phyloP scores from a whole-genome alignment of 1,284 basidiomycete species.

The Pyrrhoderma noxium region DNA sequence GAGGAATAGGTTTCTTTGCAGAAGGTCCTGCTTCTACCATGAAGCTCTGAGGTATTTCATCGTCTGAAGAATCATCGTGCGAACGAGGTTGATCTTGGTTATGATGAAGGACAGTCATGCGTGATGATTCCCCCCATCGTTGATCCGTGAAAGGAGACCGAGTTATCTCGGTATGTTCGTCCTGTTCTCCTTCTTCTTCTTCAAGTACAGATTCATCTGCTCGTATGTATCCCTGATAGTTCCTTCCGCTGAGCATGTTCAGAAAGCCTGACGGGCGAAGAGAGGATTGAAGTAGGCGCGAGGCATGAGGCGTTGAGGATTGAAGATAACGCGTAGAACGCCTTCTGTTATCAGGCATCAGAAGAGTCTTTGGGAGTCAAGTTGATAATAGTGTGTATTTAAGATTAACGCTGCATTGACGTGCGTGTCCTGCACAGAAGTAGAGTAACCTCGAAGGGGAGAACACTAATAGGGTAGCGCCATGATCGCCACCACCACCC shows the following conservation, averaged over 20 bases:
- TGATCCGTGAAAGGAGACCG: slow-evolving; percentile 50
- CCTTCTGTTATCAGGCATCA: slow-evolving; percentile 15
- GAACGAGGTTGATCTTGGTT: slow-evolving; percentile 62
- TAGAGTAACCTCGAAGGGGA: background rate
- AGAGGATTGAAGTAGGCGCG: slow-evolving; percentile 16
- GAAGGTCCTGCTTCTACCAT: slow-evolving; percentile 62
- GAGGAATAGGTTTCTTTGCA: slow-evolving; percentile 24
- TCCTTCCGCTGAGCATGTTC: slow-evolving; percentile 61
- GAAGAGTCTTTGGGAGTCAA: background rate
- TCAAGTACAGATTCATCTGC: slow-evolving; percentile 60
- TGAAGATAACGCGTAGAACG: slow-evolving; percentile 13
- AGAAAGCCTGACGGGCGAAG: slow-evolving; percentile 42
- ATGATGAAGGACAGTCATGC: slow-evolving; percentile 43
- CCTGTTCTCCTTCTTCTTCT: slow-evolving; percentile 54
- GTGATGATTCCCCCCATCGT: slow-evolving; percentile 49
- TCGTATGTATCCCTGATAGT: slow-evolving; percentile 61
- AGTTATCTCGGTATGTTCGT: slow-evolving; percentile 31
- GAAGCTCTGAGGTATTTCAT: slow-evolving; percentile 75
- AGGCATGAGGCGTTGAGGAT: slow-evolving; percentile 12
- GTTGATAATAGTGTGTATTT: background rate
- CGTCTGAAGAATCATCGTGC: slow-evolving; percentile 62
- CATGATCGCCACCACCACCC: no score
- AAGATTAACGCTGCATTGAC: background rate
- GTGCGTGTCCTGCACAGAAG: background rate
- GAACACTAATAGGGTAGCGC: no score